phyloP scores from a whole-genome alignment of 805 yeast species.

The Metahyphopichia silvanorum region DNA sequence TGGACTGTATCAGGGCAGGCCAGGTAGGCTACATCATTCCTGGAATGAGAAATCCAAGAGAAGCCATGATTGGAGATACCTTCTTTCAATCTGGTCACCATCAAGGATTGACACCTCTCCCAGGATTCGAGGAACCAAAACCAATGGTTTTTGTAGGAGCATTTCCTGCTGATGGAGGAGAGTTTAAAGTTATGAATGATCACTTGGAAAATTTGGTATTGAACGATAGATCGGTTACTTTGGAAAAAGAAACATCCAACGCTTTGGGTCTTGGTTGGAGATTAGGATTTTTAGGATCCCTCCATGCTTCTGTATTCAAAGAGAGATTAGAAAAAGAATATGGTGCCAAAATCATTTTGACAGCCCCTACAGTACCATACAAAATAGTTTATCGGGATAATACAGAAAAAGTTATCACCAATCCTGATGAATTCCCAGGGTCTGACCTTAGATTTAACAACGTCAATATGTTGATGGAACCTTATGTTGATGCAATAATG shows the following conservation, averaged over 20 bases:
- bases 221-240: slow-evolving; percentile 87
- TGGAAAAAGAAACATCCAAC: slow-evolving; percentile 86
- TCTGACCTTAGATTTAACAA: slow-evolving; percentile 41
- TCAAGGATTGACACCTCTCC: slow-evolving; percentile 66
- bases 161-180: slow-evolving; percentile 92
- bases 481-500: slow-evolving; percentile 86
- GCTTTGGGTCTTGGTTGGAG: slow-evolving; percentile 99
- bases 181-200: slow-evolving; percentile 85
- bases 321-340: slow-evolving; percentile 91
- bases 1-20: slow-evolving; percentile 70
- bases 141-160: slow-evolving; percentile 99
- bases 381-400: slow-evolving; percentile 69
- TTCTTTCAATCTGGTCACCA: slow-evolving; percentile 59
- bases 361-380: slow-evolving; percentile 96
- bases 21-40: slow-evolving; percentile 95
- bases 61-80: slow-evolving; percentile 92
- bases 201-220: slow-evolving; percentile 83
- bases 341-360: slow-evolving; percentile 86
- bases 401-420: slow-evolving; percentile 62
- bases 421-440: slow-evolving; percentile 92
- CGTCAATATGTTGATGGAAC: slow-evolving; percentile 64
- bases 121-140: slow-evolving; percentile 94
- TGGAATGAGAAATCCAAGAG: slow-evolving; percentile 85
- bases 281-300: slow-evolving; percentile 87
- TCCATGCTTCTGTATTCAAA: slow-evolving; percentile 92